Base-by-base conservation (phyloP, 805 yeast species). In the Kazachstania africana region DNA sequence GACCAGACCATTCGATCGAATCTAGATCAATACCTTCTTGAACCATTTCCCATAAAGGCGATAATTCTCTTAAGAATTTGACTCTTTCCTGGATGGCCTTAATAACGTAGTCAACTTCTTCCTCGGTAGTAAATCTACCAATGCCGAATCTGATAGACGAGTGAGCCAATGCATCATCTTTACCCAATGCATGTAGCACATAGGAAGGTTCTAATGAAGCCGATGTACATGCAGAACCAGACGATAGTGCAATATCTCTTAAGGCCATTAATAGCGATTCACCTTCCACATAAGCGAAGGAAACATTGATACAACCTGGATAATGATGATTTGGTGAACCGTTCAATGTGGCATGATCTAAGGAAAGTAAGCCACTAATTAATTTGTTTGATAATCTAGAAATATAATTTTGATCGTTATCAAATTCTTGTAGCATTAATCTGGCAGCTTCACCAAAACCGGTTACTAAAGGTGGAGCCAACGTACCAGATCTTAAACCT, bases 1-100 rank as follows among this genome's bases (percentile, higher is more conserved):
- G 98, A 43, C 95, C 97, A 37, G 95, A 82, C 98, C 98, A 91
- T 63, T 91, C 94, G 49, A 91, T 91, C 21, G 93, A 70, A 50
- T 79, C 72, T 56, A 91, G 66, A 54, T 91, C 98, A 49, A 91
- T 88, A 44, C 98, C 98, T 44, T 91, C 97, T 60, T 91, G 95
- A 36, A 84, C 95, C 97, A 91, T 87, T 64, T 91, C 98, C 97
- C 97, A 91, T 48, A 91, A 66, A 29, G 98, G 98, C 36, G 91
- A 76, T 61, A 91, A 68, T 51, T 85, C 88, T 60, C 98, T 75
- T 54, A 91, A 70, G 61, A 84, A 84, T 41, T 76, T 78, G 34
- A 91, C 97, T 59, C 96, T 75, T 55, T 83, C 87, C 35, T 73
- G 67, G 36, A 91, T 83, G 10, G 95, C 95, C 36, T 78, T 66